Base-by-base conservation (phyloP, 1,284 basidiomycete species). In the Austroboletus niveus region DNA sequence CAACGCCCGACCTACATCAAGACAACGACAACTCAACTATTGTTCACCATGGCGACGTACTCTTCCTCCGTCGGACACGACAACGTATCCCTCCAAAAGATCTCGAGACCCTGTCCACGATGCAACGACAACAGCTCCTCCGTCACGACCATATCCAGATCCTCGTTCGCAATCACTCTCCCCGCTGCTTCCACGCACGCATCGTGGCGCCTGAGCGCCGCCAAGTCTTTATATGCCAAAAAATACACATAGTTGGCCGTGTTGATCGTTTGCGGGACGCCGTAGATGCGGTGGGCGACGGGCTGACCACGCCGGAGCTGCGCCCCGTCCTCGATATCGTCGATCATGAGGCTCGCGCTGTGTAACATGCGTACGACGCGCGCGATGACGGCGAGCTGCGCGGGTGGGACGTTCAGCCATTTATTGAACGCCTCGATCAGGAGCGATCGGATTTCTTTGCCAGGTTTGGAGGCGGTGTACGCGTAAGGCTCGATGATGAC, bases 171-270 rank as follows among this genome's bases (percentile, higher is more conserved):
- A 6, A 69, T 61, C 8, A 76, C 53, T 15, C 75, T 57, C 36
- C 65, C 56, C 14, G 1, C 8, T 8, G 58, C 41, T 29, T 61
- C 72, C 29, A n/a, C 14, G 36, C 64, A 52, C 0, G 50, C 27
- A 17, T 38, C 35, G 4, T 54, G 45, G 24, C 27, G 66, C 14
- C 84, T 77, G 27, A 95, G 75, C 22, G 76, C 72, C 46, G 89
- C 82, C 0, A 92, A 76, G 60, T 92, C 87, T 59, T 89, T 80
- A 69, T 89, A 93, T 0, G 89, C 92, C 30, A 90, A 79, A 64
- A 98, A 98, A 69, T 97, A 98, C 40, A 94, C 92, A 61, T 98
- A 98, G 69, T 98, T 98, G 1, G 95, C 96, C 0, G 92, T 87
- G 68, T 99, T 99, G 74, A 99, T 95, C 0, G 96, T 98, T 67